phyloP scores from a whole-genome alignment of 148 eudicot genomes.

The Selenicereus undatus region DNA sequence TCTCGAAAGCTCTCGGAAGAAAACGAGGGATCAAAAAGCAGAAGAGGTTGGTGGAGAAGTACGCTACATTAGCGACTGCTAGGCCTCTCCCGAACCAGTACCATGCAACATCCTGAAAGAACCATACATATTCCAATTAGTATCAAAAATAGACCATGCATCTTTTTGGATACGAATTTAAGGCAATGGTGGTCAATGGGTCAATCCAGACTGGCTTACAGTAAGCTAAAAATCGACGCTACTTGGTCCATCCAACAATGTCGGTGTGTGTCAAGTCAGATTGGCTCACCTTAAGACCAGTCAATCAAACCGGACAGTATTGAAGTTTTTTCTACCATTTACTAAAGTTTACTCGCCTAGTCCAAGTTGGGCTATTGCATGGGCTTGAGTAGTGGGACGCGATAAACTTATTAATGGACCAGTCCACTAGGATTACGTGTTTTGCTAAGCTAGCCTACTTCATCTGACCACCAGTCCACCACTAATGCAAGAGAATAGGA shows the following conservation, averaged over 20 bases:
- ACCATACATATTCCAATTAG: slow-evolving; percentile 6
- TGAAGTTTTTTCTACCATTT: no score
- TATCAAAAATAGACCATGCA: neutral
- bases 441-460: neutral
- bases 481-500: neutral
- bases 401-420: neutral
- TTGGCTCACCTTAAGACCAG: neutral
- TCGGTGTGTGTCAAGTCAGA: neutral
- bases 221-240: no score
- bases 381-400: neutral
- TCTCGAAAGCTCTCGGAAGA: slow-evolving; percentile 78
- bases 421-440: no score
- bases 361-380: neutral
- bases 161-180: no score
- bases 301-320: no score
- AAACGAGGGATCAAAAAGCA: slow-evolving; percentile 64
- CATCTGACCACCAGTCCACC: neutral
- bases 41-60: slow-evolving; percentile 60
- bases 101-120: slow-evolving; percentile 55
- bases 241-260: neutral
- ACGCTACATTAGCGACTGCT: slow-evolving; percentile 46
- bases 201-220: neutral
- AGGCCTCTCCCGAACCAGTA: slow-evolving; percentile 66
- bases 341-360: no score
- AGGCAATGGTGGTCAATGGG: no score